Evolutionary conservation across 1,284 basidiomycete species (phyloP), one percentile per base, ranked within the genome.

Genomic region (Cutaneotrichosporon cavernicola): DNA sequence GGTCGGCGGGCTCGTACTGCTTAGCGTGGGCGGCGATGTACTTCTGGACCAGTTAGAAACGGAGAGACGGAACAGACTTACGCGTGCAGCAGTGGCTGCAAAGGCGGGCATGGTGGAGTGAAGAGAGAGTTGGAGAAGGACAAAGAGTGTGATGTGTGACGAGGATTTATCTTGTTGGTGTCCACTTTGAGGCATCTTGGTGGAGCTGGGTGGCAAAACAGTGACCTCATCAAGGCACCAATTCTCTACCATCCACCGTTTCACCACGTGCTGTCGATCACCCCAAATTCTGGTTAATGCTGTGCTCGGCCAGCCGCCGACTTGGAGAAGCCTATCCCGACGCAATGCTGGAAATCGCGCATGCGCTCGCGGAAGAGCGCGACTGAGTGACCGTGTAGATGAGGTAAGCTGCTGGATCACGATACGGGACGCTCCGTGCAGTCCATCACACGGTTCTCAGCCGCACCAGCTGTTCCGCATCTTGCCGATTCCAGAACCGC

Each of bases 1-100:
- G 91, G 76, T 95, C 92, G 21, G 81, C 78, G 0, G 91, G 90
- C 43, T 84, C 77, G 78, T 90, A 91, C 49, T 86, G 81, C 65
- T 60, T 62, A 11, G 56, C 60, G 14, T 51, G 38, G 18, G 31
- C 32, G 8, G 31, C 38, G 36, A 61, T 22, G 53, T 62, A 62
- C 46, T 67, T 67, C 66, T 67, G 62, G 8, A 14, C 57, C 40
- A 56, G 62, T 40, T n/a, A 30, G 51, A 32, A 5, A 10, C 6
- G 7, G 5, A n/a, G 4, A 21, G 7, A 4, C 18, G 26, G 8
- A 14, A 5, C 18, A 5, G n/a, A 55, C 57, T 21, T 50, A 63
- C 62, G 51, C 58, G 43, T 43, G 62, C 56, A 22, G 56, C 56
- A 5, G 22, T 58, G 16, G 56, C 47, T 26, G 47, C 56, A 34